A percentile compares a stretch with the other conserved stretches of the same genome.
Evolutionary conservation across 495 filamentous ascomycete genomes (phyloP).

Genomic region (Neurospora sp.): DNA sequence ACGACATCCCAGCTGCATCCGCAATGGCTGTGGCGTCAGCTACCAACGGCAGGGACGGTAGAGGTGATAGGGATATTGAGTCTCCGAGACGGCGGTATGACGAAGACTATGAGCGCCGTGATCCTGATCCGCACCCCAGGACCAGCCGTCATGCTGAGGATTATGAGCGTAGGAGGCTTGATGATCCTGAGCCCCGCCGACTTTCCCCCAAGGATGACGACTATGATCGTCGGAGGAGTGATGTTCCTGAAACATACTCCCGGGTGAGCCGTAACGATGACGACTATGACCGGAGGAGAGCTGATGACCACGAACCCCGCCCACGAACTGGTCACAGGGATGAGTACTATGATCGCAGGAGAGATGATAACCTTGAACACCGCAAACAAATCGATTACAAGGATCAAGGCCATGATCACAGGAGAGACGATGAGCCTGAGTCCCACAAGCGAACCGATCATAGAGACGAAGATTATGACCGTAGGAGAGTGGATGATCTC

Average conservation of each 20-base stretch:
- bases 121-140: not conserved
- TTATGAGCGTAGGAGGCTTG: not conserved
- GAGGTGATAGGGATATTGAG: not conserved
- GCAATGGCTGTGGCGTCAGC: not conserved
- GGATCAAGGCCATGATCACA: not conserved
- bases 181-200: not conserved
- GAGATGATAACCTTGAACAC: slow-evolving; percentile 8
- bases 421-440: not conserved
- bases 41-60: not conserved
- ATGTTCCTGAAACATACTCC: not conserved
- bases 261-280: slow-evolving; percentile 8
- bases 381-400: slow-evolving; percentile 1
- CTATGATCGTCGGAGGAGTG: not conserved
- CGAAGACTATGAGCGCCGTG: not conserved
- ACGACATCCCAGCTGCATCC: not conserved
- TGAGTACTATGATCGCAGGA: slow-evolving; percentile 13
- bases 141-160: not conserved
- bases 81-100: not conserved
- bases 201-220: not conserved
- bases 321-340: slow-evolving; percentile 1
- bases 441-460: not conserved
- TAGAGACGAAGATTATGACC: slow-evolving; percentile 13
- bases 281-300: slow-evolving; percentile 11
- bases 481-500: slow-evolving; percentile 14
- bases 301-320: slow-evolving; percentile 5